phyloP scores from a whole-genome alignment of 257 asterid genomes.

The Rubia yunnanensis region DNA sequence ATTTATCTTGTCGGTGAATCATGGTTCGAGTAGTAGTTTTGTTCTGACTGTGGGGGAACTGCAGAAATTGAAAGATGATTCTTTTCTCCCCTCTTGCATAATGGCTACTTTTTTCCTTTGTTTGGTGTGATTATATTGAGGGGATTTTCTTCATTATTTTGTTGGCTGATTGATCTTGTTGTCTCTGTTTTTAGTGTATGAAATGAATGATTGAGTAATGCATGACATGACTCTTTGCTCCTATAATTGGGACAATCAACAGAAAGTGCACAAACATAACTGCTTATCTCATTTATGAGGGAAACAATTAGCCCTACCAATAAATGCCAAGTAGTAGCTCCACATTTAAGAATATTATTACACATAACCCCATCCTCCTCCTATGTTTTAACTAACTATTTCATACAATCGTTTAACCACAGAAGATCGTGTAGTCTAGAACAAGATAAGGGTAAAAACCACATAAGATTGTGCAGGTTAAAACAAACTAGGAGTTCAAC shows the following conservation, averaged over 20 bases:
- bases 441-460: no score
- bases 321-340: constrained; percentile 4
- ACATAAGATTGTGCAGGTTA: neutral
- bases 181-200: constrained; percentile 4
- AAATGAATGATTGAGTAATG: neutral
- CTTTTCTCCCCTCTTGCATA: neutral
- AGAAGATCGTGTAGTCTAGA: no score
- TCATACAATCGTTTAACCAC: no score
- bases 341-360: neutral
- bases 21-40: neutral
- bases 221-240: constrained; percentile 14
- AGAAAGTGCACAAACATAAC: constrained; percentile 4
- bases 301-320: constrained; percentile 18
- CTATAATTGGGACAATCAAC: constrained; percentile 12
- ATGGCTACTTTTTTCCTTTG: neutral
- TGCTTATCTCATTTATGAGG: constrained; percentile 7
- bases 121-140: neutral
- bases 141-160: constrained; percentile 3
- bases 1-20: neutral
- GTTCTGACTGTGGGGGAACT: neutral
- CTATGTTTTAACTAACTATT: neutral
- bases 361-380: neutral
- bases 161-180: constrained; percentile 3
- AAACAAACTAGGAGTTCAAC: no score
- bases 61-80: neutral